Evolutionary conservation across 768 basidiomycete genomes (phyloP), one percentile per base, ranked within the genome.

Genomic region (Tephrocybe sp.): DNA sequence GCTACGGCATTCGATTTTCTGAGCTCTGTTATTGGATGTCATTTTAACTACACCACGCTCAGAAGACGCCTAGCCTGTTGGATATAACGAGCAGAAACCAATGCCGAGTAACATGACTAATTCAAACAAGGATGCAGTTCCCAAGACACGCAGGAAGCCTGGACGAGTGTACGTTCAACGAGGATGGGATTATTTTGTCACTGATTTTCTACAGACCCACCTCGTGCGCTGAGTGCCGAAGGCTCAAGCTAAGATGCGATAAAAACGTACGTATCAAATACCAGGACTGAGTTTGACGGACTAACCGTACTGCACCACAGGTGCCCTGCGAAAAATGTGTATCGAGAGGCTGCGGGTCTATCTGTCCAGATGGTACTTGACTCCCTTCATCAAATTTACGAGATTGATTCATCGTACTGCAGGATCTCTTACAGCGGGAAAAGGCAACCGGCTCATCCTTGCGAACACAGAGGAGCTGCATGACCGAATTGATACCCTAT

Each of bases 251-350:
- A 38, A 75, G 78, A 30, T 87, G 85, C 57, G 84, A 87, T 61
- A 77, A 78, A 59, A 79, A 80, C 65, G 84, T 82, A 63, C 53
- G 71, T 60, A 42, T 41, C 9, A 16, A 16, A 36, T 4, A 30
- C 26, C 11, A 23, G 40, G 26, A 4, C 34, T 1, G 14, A 20
- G 26, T 39, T 31, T 9, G 11, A n/a, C n/a, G 22, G 8, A 35
- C 5, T 34, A 31, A n/a, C 20, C 13, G 12, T 13, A 6, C 6
- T 13, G 10, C 34, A 4, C 39, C 49, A 20, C 58, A 89, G 86
- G 75, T 89, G 31, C 88, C 88, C 10, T 91, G 88, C 68, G 84
- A 85, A 66, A 89, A 82, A 63, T 91, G 89, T 61, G 78, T 79
- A 19, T 84, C 84, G 51, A 74, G 87, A 60, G 88, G 88, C 31